These are phyloP conservation scores for Emergomyces pasteurianus DNA, from an alignment of 2,329 filamentous ascomycete species.

Conservation along the genomic window DNA sequence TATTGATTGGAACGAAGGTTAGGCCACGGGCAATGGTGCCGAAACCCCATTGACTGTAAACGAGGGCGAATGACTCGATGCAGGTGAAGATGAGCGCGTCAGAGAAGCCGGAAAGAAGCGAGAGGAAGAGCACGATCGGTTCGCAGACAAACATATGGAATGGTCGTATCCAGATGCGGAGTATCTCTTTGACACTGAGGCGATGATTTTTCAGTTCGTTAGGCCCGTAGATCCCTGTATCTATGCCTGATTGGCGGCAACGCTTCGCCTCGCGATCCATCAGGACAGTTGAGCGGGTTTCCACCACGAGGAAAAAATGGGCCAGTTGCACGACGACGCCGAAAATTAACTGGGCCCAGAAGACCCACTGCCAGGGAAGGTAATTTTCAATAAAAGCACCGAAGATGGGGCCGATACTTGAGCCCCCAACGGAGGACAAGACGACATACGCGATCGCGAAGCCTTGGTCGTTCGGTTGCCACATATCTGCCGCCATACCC, in stretches of 20 bases:
- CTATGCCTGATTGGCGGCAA: slow-evolving; percentile 41
- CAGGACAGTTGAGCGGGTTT: slow-evolving; percentile 47
- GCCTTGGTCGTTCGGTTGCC: slow-evolving; percentile 43
- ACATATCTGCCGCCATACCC: slow-evolving; percentile 53
- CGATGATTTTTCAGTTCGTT: slow-evolving; percentile 52
- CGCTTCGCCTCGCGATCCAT: slow-evolving; percentile 47
- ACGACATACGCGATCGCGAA: slow-evolving; percentile 49
- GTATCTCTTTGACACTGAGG: slow-evolving; percentile 44
- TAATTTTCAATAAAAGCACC: slow-evolving; percentile 37
- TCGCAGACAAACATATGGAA: slow-evolving; percentile 53
- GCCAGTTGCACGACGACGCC: slow-evolving; percentile 41
- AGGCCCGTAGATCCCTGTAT: slow-evolving; percentile 53
- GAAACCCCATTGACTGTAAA: slow-evolving; percentile 50
- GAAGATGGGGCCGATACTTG: slow-evolving; percentile 38
- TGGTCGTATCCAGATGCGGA: slow-evolving; percentile 46
- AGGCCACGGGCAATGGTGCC: slow-evolving; percentile 35
- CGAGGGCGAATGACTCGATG: slow-evolving; percentile 47
- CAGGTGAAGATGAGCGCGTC: slow-evolving; percentile 57
- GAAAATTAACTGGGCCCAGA: slow-evolving; percentile 50
- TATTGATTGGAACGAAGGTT: slow-evolving; percentile 36
- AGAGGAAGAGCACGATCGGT: slow-evolving; percentile 50
- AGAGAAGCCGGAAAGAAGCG: slow-evolving; percentile 50
- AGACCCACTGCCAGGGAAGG: slow-evolving; percentile 59
- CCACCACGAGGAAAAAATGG: slow-evolving; percentile 38
- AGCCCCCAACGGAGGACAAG: slow-evolving; percentile 43